Conservation (phyloP, 768 basidiomycete species). For the Phlebiopsis flavidoalba region DNA sequence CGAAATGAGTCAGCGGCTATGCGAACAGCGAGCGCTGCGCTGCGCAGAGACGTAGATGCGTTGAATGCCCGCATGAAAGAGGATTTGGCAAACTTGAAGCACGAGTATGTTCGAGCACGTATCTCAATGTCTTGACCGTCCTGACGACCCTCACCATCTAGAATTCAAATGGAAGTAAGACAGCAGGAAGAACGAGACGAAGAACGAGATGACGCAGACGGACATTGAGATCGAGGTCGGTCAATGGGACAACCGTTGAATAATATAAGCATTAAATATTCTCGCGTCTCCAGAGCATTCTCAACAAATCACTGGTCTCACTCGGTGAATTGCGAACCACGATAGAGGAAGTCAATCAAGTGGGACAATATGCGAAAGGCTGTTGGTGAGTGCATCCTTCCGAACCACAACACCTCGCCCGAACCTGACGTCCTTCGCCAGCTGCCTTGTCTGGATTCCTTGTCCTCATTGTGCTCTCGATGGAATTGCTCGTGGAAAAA, state of each 20-base stretch:
- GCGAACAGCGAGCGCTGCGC: constrained; percentile 64
- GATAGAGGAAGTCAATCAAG: constrained; percentile 80
- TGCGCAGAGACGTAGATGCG: constrained; percentile 82
- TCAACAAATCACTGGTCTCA: constrained; percentile 68
- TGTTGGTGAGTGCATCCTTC: constrained; percentile 48
- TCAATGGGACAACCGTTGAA: neutral
- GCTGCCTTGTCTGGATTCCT: constrained; percentile 62
- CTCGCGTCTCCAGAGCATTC: constrained; percentile 48
- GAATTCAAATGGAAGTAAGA: constrained; percentile 97
- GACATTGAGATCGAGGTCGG: constrained; percentile 81
- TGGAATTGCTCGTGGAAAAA: constrained; percentile 50
- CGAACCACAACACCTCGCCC: neutral
- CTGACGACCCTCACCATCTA: constrained; percentile 26
- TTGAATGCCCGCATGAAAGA: constrained; percentile 92
- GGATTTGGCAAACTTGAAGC: constrained; percentile 81
- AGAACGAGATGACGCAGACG: constrained; percentile 75
- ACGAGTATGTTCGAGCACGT: constrained; percentile 61
- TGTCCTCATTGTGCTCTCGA: constrained; percentile 60
- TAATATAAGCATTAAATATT: neutral
- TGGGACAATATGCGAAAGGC: constrained; percentile 88
- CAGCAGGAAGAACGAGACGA: constrained; percentile 87
- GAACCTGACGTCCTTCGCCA: constrained; percentile 19
- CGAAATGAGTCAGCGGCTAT: constrained; percentile 85
- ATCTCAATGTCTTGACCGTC: neutral
- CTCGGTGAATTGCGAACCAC: constrained; percentile 76